These are phyloP conservation scores for Hypoxylon subgilvum DNA, from an alignment of 495 filamentous ascomycete species.

Conservation along the genomic window DNA sequence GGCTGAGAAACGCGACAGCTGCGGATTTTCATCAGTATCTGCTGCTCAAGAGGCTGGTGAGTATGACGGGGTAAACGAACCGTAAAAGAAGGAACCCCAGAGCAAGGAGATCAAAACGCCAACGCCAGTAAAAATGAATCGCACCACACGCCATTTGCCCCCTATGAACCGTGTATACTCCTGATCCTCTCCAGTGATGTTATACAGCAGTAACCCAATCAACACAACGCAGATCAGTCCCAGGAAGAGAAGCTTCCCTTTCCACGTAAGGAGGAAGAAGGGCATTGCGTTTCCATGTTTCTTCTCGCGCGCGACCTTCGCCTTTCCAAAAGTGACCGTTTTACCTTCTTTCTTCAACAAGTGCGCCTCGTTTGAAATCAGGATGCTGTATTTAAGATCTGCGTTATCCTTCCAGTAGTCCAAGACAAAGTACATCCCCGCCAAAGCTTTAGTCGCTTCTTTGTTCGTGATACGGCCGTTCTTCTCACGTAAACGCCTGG, in stretches of 20 bases:
- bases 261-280: slow-evolving; percentile 41
- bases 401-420: slow-evolving; percentile 30
- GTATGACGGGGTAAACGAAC: slow-evolving; percentile 15
- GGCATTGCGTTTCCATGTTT: slow-evolving; percentile 18
- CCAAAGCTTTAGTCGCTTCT: slow-evolving; percentile 12
- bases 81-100: slow-evolving; percentile 45
- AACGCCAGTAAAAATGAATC: slow-evolving; percentile 41
- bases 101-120: slow-evolving; percentile 40
- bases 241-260: slow-evolving; percentile 34
- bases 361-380: slow-evolving; percentile 21
- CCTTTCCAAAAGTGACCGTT: slow-evolving; percentile 14
- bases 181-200: slow-evolving; percentile 30
- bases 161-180: slow-evolving; percentile 35
- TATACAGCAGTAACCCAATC: slow-evolving; percentile 36
- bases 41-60: not conserved
- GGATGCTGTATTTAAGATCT: slow-evolving; percentile 17
- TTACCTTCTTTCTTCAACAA: slow-evolving; percentile 20
- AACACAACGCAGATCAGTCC: slow-evolving; percentile 28
- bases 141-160: slow-evolving; percentile 41
- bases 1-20: slow-evolving; percentile 39
- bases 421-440: slow-evolving; percentile 12
- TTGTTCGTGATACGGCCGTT: slow-evolving; percentile 23
- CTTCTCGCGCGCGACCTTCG: not conserved
- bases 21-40: slow-evolving; percentile 14
- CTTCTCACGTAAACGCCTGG: slow-evolving; percentile 19